Conservation (phyloP, 768 basidiomycete species). For the Boletellus emodensis region DNA sequence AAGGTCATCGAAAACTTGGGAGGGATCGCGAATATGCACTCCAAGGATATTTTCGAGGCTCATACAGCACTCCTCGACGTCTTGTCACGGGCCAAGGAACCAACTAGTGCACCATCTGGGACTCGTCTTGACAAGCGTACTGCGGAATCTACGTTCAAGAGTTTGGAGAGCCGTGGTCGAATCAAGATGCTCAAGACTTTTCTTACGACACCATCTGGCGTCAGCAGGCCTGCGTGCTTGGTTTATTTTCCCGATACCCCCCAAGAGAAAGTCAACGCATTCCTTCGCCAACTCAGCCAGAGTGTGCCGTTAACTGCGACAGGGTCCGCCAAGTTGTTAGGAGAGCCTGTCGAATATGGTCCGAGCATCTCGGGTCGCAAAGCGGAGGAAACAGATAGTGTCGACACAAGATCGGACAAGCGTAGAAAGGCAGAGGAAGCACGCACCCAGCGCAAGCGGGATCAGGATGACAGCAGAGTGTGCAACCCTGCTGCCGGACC, state of each 20-base stretch:
- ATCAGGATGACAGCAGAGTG: slow-evolving; percentile 47
- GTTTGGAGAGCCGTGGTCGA: slow-evolving; percentile 60
- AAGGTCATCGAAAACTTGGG: slow-evolving; percentile 61
- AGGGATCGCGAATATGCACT: slow-evolving; percentile 62
- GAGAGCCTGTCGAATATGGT: slow-evolving; percentile 54
- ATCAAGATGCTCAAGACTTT: slow-evolving; percentile 69
- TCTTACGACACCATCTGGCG: slow-evolving; percentile 55
- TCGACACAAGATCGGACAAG: slow-evolving; percentile 49
- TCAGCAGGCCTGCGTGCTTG: slow-evolving; percentile 55
- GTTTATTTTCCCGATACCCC: slow-evolving; percentile 60
- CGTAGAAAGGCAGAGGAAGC: slow-evolving; percentile 65
- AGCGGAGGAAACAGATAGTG: slow-evolving; percentile 30
- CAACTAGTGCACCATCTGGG: slow-evolving; percentile 65
- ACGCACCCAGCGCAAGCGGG: slow-evolving; percentile 51
- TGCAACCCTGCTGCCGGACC: slow-evolving; percentile 20
- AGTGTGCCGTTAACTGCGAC: slow-evolving; percentile 25
- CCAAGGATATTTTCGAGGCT: slow-evolving; percentile 66
- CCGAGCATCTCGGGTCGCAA: slow-evolving; percentile 32
- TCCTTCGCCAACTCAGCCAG: slow-evolving; percentile 53
- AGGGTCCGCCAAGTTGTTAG: slow-evolving; percentile 45
- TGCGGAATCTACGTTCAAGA: slow-evolving; percentile 53
- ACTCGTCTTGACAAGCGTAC: slow-evolving; percentile 74
- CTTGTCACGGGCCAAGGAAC: slow-evolving; percentile 56
- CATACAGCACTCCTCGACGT: slow-evolving; percentile 60
- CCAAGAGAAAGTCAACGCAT: slow-evolving; percentile 51